These are phyloP conservation scores for Murraya koenigii DNA, from an alignment of 345 rosid species.

Conservation along the genomic window DNA sequence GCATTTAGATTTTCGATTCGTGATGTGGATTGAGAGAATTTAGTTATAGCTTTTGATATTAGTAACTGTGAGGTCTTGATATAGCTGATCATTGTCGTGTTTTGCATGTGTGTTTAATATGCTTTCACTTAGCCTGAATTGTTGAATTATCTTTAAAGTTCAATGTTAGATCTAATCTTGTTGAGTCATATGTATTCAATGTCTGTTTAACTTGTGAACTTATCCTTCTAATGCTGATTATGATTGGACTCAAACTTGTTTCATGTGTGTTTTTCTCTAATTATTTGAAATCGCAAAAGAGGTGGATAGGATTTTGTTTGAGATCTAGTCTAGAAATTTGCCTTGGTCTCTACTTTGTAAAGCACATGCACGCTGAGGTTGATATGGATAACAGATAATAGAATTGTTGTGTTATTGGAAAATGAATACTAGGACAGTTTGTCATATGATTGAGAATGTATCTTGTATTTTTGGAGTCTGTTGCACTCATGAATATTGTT, in stretches of 20 bases:
- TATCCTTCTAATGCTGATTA: background rate
- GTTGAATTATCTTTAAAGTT: background rate
- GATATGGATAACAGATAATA: no score
- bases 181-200: background rate
- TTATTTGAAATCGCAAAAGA: background rate
- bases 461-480: no score
- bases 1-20: background rate
- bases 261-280: background rate
- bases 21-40: background rate
- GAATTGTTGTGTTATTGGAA: background rate
- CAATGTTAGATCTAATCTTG: background rate
- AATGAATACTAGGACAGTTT: background rate
- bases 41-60: background rate
- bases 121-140: background rate
- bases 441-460: background rate
- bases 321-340: background rate
- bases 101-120: no score
- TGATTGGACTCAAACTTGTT: background rate
- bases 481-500: background rate
- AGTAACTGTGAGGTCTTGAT: conserved; percentile 6
- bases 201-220: background rate
- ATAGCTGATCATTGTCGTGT: background rate
- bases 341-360: no score
- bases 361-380: no score
- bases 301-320: background rate